Conservation (phyloP, 805 yeast genomes). For the Zygosaccharomyces rouxii region DNA sequence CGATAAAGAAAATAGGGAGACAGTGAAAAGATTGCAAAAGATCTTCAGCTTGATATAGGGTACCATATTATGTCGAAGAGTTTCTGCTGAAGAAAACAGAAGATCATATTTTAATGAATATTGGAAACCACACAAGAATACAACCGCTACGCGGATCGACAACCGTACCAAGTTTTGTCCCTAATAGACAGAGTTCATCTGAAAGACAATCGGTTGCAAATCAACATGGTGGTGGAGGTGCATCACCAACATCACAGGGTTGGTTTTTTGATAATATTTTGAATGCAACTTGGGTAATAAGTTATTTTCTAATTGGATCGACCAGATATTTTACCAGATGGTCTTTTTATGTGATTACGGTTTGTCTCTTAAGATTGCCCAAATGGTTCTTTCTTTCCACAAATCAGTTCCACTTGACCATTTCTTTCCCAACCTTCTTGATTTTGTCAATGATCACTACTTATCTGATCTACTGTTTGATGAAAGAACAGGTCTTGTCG, state of each 20-base stretch:
- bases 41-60: background rate
- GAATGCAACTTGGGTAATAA: slow-evolving; percentile 14
- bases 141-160: background rate
- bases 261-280: slow-evolving; percentile 12
- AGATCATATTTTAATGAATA: background rate
- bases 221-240: background rate
- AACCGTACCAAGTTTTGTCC: background rate
- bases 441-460: slow-evolving; percentile 11
- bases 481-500: slow-evolving; percentile 24
- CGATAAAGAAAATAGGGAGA: background rate
- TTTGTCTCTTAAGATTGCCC: slow-evolving; percentile 16
- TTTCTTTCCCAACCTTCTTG: slow-evolving; percentile 19
- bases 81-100: background rate
- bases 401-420: slow-evolving; percentile 17
- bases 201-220: slow-evolving; percentile 7
- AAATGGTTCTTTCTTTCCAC: slow-evolving; percentile 17
- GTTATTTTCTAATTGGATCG: slow-evolving; percentile 12
- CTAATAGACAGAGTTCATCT: slow-evolving; percentile 1
- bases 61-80: background rate
- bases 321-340: slow-evolving; percentile 12
- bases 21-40: background rate
- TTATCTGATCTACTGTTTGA: slow-evolving; percentile 19
- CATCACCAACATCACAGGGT: slow-evolving; percentile 8
- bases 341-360: slow-evolving; percentile 11
- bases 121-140: slow-evolving; percentile 2